These are phyloP conservation scores for Trypanosoma melophagium DNA, from an alignment of 208 protist species.

Conservation along the genomic window DNA sequence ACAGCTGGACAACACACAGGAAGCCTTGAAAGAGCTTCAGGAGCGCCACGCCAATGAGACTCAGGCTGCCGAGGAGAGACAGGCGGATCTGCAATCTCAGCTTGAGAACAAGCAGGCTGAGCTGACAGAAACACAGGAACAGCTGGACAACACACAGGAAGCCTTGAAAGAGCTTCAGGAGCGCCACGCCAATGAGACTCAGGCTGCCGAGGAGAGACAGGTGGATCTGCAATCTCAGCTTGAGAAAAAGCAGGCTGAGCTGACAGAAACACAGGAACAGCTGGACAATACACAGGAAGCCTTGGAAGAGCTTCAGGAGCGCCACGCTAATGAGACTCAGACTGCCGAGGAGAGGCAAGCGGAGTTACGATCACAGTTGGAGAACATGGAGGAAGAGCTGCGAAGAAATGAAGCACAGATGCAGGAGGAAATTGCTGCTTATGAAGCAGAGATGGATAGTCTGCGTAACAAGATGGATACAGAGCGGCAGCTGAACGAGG, in stretches of 20 bases:
- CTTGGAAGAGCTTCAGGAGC: constrained; percentile 22
- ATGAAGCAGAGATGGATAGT: constrained; percentile 24
- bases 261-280: constrained; percentile 22
- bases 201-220: constrained; percentile 20
- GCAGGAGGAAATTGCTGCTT: constrained; percentile 27
- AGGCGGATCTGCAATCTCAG: not conserved
- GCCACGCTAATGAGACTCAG: constrained; percentile 11
- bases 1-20: constrained; percentile 22
- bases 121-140: constrained; percentile 9
- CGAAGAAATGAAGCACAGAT: constrained; percentile 33
- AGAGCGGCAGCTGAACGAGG: constrained; percentile 13
- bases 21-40: constrained; percentile 20
- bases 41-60: constrained; percentile 14
- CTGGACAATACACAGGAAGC: constrained; percentile 22
- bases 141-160: constrained; percentile 26
- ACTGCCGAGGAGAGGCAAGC: constrained; percentile 25
- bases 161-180: constrained; percentile 13
- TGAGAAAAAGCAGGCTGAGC: not conserved
- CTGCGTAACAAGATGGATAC: constrained; percentile 18
- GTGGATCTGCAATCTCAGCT: constrained; percentile 2
- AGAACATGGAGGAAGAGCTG: constrained; percentile 35
- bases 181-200: constrained; percentile 8
- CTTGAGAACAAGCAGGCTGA: constrained; percentile 3
- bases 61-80: constrained; percentile 24
- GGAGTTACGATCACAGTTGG: constrained; percentile 27